A percentile compares a stretch with the other conserved stretches of the same genome.
Evolutionary conservation across 192 early-diverging fungal species (phyloP).

Genomic region (Rhizophagus sp.): DNA sequence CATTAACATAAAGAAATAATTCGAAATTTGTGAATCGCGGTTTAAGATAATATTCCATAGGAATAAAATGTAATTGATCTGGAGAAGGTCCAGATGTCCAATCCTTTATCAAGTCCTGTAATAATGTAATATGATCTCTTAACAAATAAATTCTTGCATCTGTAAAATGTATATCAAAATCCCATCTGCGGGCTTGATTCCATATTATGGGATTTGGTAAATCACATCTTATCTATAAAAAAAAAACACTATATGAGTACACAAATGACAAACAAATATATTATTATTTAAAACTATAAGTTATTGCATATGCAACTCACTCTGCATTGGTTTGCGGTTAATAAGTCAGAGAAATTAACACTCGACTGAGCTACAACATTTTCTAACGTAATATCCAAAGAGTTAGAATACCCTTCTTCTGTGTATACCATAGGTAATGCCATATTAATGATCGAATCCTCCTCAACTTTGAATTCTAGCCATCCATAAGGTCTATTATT

Average conservation of each 20-base stretch:
- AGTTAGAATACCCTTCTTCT: constrained; percentile 56
- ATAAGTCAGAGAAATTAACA: constrained; percentile 64
- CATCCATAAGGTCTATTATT: constrained; percentile 66
- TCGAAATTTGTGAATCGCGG: constrained; percentile 51
- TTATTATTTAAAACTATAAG: background rate
- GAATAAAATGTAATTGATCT: constrained; percentile 65
- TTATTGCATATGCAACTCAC: constrained; percentile 36
- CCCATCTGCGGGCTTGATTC: constrained; percentile 73
- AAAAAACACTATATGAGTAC: background rate
- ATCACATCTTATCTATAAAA: constrained; percentile 50
- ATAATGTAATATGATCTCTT: constrained; percentile 70
- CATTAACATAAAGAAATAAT: constrained; percentile 70
- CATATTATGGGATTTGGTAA: constrained; percentile 68
- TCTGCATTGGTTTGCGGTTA: constrained; percentile 52
- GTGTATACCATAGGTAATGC: constrained; percentile 58
- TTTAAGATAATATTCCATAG: constrained; percentile 63
- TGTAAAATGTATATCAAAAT: constrained; percentile 51
- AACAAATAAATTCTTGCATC: constrained; percentile 61
- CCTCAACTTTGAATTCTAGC: constrained; percentile 61
- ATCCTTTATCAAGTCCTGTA: constrained; percentile 75
- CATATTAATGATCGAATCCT: constrained; percentile 54
- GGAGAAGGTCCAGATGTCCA: constrained; percentile 57
- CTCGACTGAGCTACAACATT: constrained; percentile 58
- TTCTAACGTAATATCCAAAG: constrained; percentile 50
- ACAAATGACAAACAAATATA: background rate